A percentile compares a stretch with the other conserved stretches of the same genome.
Evolutionary conservation across 75 land plant species (phyloP).

Genomic region (Sequoiadendron giganteum): DNA sequence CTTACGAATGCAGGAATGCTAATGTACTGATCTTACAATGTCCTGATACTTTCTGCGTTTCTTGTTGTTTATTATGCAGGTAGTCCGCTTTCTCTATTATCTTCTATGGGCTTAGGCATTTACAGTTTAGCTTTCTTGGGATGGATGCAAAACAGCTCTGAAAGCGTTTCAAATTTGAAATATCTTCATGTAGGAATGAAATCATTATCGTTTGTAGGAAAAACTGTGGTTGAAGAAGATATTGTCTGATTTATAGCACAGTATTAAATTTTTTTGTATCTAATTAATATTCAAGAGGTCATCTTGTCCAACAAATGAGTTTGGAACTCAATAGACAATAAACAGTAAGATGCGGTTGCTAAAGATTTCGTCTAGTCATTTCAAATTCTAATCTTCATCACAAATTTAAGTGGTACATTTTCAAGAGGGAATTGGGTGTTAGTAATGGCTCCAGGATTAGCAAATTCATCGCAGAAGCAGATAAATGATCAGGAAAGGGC

Average conservation of each 20-base stretch:
- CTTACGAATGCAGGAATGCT: not conserved
- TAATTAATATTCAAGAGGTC: not conserved
- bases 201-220: not conserved
- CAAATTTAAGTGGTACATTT: not conserved
- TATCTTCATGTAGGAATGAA: not conserved
- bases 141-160: not conserved
- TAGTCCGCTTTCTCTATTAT: not conserved
- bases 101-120: not conserved
- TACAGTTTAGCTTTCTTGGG: not conserved
- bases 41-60: not conserved
- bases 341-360: not conserved
- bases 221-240: not conserved
- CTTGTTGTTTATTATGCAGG: not conserved
- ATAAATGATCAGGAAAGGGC: constrained; percentile 43
- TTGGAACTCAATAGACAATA: not conserved
- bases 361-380: not conserved
- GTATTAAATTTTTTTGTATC: not conserved
- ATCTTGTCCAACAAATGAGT: not conserved
- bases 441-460: not conserved
- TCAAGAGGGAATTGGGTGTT: not conserved
- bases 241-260: not conserved
- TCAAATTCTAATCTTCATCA: not conserved
- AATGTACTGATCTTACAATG: not conserved
- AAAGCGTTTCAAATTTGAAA: not conserved
- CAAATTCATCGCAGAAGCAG: not conserved